Evolutionary conservation across 306 rosid species (phyloP).

Genomic region (Dryas drummondii): DNA sequence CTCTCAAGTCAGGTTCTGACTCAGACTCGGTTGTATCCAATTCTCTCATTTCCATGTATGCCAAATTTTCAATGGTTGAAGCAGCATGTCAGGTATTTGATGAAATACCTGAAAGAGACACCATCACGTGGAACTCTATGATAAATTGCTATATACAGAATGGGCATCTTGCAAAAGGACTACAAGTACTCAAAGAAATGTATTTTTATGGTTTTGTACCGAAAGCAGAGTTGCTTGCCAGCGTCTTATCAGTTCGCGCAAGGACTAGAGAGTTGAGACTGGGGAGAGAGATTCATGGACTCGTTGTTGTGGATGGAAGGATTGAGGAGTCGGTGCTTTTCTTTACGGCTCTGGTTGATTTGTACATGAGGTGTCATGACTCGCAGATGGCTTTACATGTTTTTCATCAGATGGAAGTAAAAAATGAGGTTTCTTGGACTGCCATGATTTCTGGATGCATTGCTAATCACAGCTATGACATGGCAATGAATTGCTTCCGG

Average conservation of each 20-base stretch:
- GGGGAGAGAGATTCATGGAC: slow-evolving; percentile 57
- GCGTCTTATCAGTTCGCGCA: slow-evolving; percentile 51
- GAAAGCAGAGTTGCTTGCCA: slow-evolving; percentile 56
- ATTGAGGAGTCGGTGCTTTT: slow-evolving; percentile 43
- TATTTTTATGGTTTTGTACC: slow-evolving; percentile 38
- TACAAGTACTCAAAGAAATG: slow-evolving; percentile 38
- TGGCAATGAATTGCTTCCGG: slow-evolving; percentile 43
- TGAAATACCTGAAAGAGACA: slow-evolving; percentile 50
- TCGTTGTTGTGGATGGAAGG: slow-evolving; percentile 45
- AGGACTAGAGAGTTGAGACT: slow-evolving; percentile 33
- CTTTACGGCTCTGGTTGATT: slow-evolving; percentile 59
- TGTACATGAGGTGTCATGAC: slow-evolving; percentile 47
- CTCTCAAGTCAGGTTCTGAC: slow-evolving; percentile 40
- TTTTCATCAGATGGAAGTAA: slow-evolving; percentile 46
- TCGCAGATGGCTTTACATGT: slow-evolving; percentile 45
- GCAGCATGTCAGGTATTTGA: slow-evolving; percentile 60
- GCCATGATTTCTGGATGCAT: slow-evolving; percentile 57
- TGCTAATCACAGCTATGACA: slow-evolving; percentile 31
- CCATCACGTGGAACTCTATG: slow-evolving; percentile 60
- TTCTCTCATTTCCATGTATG: slow-evolving; percentile 60
- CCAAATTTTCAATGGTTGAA: slow-evolving; percentile 30
- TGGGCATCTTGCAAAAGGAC: slow-evolving; percentile 39
- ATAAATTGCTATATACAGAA: slow-evolving; percentile 62
- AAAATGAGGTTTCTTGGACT: slow-evolving; percentile 75
- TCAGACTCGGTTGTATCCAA: slow-evolving; percentile 48